Evolutionary conservation across 495 filamentous ascomycete species (phyloP), one percentile per base, ranked within the genome.

Genomic region (Massariosphaeria phaeospora): DNA sequence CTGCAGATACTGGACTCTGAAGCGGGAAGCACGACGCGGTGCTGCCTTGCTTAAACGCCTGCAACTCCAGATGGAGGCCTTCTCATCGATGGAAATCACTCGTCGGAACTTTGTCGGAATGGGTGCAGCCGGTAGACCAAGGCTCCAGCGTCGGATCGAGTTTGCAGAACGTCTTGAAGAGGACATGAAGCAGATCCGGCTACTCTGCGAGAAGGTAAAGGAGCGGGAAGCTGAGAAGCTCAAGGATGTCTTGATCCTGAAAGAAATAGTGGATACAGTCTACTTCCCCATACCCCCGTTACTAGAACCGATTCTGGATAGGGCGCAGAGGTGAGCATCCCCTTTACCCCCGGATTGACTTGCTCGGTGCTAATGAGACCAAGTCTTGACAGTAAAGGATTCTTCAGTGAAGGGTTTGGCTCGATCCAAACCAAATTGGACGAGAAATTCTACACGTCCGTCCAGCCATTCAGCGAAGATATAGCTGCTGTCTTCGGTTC

Each of bases 1-100:
- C 1, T 96, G 91, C 73, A 88, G 88, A 57, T 99, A 96, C 70
- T 99, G 93, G 93, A 97, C 93, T 0, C 73, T 97, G 46, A 99
- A 99, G 70, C 79, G 93, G 31, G 93, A 99, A 69, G 87, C 91
- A 35, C 78, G 93, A 30, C 78, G 93, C 55, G 93, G 93, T 26
- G 93, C 93, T 13, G 87, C 91, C 15, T 74, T 97, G 35, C 76
- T 99, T 43, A 96, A 96, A 71, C 82, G 93, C 31, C 75, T 97
- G 8, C 93, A 98, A 65, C 70, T 96, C 27, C 91, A 95, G 69
- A 85, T 90, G 80, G 91, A 96, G 65, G 85, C 88, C 0, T 98
- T 97, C 67, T 88, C 90, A 0, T 93, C 88, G 0, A 93, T 95
- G 84, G 94, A 99, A 70, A 85, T 99, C 60, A 94, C 90, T 1